A percentile compares a stretch with the other conserved stretches of the same genome.
These are phyloP conservation scores for Tulasnella calospora DNA, from an alignment of 768 basidiomycete genomes.

Conservation along the genomic window DNA sequence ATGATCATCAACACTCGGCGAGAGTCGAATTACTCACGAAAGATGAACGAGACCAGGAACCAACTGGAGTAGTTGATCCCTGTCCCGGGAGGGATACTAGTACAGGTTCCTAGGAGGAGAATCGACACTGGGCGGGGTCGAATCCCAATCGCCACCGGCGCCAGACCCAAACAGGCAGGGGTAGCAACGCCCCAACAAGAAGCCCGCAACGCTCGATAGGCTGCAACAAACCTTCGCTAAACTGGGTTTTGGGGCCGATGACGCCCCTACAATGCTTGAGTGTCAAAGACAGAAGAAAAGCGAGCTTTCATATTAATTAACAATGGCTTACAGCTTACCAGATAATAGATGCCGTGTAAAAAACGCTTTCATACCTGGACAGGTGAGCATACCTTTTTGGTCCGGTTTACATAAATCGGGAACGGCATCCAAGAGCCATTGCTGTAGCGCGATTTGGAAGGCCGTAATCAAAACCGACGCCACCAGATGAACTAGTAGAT, in stretches of 20 bases:
- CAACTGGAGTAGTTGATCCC: conserved; percentile 46
- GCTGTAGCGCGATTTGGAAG: conserved; percentile 40
- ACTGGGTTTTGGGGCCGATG: conserved; percentile 43
- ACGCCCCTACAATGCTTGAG: conserved; percentile 38
- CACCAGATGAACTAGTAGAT: conserved; percentile 36
- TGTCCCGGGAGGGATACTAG: conserved; percentile 43
- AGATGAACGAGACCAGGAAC: conserved; percentile 44
- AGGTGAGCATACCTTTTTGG: conserved; percentile 39
- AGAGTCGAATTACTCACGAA: conserved; percentile 36
- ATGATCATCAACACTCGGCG: not conserved
- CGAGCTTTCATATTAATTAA: not conserved
- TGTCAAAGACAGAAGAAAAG: not conserved
- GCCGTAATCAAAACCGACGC: conserved; percentile 37
- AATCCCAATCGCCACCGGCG: conserved; percentile 35
- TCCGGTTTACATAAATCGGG: conserved; percentile 39
- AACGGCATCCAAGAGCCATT: conserved; percentile 38
- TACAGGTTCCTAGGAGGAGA: conserved; percentile 42
- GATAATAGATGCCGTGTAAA: conserved; percentile 42
- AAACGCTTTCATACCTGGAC: conserved; percentile 39
- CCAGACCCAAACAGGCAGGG: conserved; percentile 43
- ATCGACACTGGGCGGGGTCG: conserved; percentile 39
- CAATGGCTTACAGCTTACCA: conserved; percentile 35
- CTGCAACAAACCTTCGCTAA: conserved; percentile 39
- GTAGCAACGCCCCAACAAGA: conserved; percentile 40
- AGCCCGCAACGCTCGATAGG: conserved; percentile 40